A percentile compares a stretch with the other conserved stretches of the same genome.
Evolutionary conservation across 2,329 filamentous ascomycete genomes (phyloP).

Genomic region (Aspergillus sp.): DNA sequence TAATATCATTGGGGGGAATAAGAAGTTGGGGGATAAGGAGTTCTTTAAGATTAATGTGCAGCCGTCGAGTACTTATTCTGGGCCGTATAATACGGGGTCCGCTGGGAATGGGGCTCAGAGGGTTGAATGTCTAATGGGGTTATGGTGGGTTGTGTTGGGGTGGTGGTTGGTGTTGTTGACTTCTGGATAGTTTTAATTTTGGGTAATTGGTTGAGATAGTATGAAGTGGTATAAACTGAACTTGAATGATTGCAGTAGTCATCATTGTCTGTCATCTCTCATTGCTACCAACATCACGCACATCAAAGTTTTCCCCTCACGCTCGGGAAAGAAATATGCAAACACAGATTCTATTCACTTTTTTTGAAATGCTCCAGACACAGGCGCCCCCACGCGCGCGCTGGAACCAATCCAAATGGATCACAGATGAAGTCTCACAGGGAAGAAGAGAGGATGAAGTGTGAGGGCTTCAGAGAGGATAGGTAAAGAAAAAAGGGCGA

Average conservation of each 20-base stretch:
- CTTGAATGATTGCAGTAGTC: slow-evolving; percentile 10
- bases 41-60: slow-evolving; percentile 38
- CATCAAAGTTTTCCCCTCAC: slow-evolving; percentile 14
- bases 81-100: slow-evolving; percentile 16
- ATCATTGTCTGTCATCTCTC: slow-evolving; percentile 31
- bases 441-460: slow-evolving; percentile 15
- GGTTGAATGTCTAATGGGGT: neutral
- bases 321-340: slow-evolving; percentile 20
- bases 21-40: slow-evolving; percentile 22
- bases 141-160: neutral
- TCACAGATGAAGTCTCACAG: slow-evolving; percentile 21
- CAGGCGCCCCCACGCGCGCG: slow-evolving; percentile 9
- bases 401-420: slow-evolving; percentile 24
- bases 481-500: slow-evolving; percentile 26
- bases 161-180: slow-evolving; percentile 8
- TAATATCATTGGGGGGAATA: slow-evolving; percentile 53
- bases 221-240: too few relatives aligned
- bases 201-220: neutral
- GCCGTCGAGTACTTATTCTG: slow-evolving; percentile 20
- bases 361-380: slow-evolving; percentile 21
- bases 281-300: slow-evolving; percentile 28
- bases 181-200: neutral
- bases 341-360: slow-evolving; percentile 30
- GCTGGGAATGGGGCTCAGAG: neutral
- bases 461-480: slow-evolving; percentile 17